Base-by-base conservation (phyloP, 1,284 basidiomycete genomes). In the Cutaneotrichosporon curvatum region DNA sequence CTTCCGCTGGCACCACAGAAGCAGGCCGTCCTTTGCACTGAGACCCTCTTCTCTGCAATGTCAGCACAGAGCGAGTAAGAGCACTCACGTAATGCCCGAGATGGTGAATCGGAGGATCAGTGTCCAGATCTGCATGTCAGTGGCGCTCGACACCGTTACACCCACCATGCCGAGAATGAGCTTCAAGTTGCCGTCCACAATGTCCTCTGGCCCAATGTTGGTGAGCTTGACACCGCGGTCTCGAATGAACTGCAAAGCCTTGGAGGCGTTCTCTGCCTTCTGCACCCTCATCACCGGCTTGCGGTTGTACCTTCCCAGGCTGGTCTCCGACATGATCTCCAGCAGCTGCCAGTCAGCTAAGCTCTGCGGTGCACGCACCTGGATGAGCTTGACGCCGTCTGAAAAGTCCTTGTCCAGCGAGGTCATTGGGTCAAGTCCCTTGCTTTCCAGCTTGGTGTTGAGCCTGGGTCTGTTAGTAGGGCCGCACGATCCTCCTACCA, bases 1-100 rank as follows among this genome's bases (percentile, higher is more conserved):
- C 73, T 95, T 95, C 47, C 94, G 81, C 66, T 97, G 94, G 75
- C 92, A 96, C 94, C 94, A 98, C 1, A 98, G 79, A 2, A 98
- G 75, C 12, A 98, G 79, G 36, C 91, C 94, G 68, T 97, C 95
- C 70, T 94, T 92, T 1, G 94, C 94, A 6, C 90, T 94, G 21
- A 96, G 79, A 45, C 94, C 94, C 73, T 97, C 94, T 77, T 94
- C 90, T 62, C 91, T 95, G 72, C 63, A 10, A 22, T n/a, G 40
- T 44, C 32, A 48, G 37, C 25, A 9, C 16, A 4, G 23, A 43
- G 28, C 37, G 40, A 11, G 11, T 16, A 7, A 11, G 36, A 22
- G 19, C 4, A 37, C 81, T 51, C 60, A 90, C 88, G 83, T 94
- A 74, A 98, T 97, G 62, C 94, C 91, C 15, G 94, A 91, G 57